phyloP scores from a whole-genome alignment of 306 rosid genomes.

The Canavalia gladiata region DNA sequence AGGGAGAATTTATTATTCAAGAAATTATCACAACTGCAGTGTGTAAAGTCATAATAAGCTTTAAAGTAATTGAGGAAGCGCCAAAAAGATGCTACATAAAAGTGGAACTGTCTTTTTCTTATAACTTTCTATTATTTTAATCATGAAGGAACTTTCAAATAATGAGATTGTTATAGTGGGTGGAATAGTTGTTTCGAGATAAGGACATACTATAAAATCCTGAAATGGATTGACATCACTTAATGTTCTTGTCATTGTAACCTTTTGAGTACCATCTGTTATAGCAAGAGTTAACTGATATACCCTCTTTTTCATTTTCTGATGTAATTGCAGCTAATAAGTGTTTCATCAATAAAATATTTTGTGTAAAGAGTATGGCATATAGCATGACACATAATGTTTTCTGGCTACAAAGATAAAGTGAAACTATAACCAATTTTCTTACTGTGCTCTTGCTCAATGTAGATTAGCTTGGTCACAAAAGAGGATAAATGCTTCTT shows the following conservation, averaged over 20 bases:
- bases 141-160: not conserved
- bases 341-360: not conserved
- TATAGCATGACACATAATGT: not conserved
- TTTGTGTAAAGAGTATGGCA: not conserved
- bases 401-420: not conserved
- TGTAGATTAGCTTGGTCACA: constrained; percentile 46
- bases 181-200: not conserved
- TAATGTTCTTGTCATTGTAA: not conserved
- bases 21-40: no score
- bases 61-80: not conserved
- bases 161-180: not conserved
- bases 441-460: constrained; percentile 14
- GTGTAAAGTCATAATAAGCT: not conserved
- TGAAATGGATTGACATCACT: not conserved
- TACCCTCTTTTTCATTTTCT: not conserved
- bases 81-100: not conserved
- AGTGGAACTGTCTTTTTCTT: not conserved
- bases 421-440: not conserved
- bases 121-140: not conserved
- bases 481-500: constrained; percentile 38
- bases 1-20: not conserved
- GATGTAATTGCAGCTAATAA: not conserved
- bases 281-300: not conserved
- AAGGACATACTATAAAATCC: not conserved
- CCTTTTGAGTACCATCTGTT: not conserved